phyloP scores from a whole-genome alignment of 495 filamentous ascomycete genomes.

The Pseudomonodictys pantanalensis region DNA sequence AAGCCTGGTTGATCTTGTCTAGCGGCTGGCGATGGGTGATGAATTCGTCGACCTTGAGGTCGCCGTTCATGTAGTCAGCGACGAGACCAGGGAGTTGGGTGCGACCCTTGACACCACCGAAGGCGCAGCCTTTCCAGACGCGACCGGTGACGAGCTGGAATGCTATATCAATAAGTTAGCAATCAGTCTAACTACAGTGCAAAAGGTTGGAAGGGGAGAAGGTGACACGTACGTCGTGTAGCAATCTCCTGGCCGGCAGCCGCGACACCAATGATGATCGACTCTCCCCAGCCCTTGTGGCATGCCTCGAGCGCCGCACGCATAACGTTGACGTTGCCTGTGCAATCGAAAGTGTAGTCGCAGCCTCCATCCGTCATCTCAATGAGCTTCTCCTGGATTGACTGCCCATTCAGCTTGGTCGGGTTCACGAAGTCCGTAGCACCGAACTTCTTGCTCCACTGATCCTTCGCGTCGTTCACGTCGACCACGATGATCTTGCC shows the following conservation, averaged over 20 bases:
- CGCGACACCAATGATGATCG: slow-evolving; percentile 95
- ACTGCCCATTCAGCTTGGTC: slow-evolving; percentile 68
- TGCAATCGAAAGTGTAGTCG: slow-evolving; percentile 99
- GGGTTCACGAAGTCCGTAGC: slow-evolving; percentile 98
- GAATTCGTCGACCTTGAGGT: slow-evolving; percentile 98
- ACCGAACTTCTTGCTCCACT: slow-evolving; percentile 89
- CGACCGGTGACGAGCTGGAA: slow-evolving; percentile 98
- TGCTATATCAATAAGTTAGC: slow-evolving; percentile 52
- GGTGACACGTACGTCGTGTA: slow-evolving; percentile 75
- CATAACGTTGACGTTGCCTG: slow-evolving; percentile 95
- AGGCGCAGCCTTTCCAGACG: slow-evolving; percentile 96
- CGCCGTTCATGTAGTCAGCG: slow-evolving; percentile 80
- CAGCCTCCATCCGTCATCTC: slow-evolving; percentile 99
- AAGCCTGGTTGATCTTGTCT: slow-evolving; percentile 78
- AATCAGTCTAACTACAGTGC: slow-evolving; percentile 4
- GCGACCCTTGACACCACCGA: slow-evolving; percentile 96
- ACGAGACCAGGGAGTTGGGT: slow-evolving; percentile 87
- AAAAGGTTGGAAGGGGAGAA: background rate
- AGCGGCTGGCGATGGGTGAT: slow-evolving; percentile 92
- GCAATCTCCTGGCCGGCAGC: slow-evolving; percentile 96
- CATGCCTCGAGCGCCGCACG: slow-evolving; percentile 92
- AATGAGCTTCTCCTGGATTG: slow-evolving; percentile 82
- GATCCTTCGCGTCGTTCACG: slow-evolving; percentile 88
- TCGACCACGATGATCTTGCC: slow-evolving; percentile 93
- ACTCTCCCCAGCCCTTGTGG: slow-evolving; percentile 99